phyloP scores from a whole-genome alignment of 1,284 basidiomycete genomes.

The Wallemia hederae region DNA sequence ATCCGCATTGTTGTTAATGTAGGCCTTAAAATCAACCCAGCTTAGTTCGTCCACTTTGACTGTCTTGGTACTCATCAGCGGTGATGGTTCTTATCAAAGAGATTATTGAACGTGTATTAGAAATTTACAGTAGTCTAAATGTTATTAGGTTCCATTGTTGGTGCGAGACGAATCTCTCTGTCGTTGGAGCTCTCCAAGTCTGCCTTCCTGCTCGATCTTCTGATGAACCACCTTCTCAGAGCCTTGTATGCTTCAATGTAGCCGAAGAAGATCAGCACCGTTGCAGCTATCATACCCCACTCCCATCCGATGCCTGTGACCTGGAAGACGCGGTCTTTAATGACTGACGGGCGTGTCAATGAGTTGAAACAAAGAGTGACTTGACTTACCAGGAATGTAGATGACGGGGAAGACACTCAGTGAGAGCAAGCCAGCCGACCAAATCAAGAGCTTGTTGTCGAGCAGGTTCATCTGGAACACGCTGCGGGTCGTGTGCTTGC shows the following conservation, averaged over 20 bases:
- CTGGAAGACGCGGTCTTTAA: conserved; percentile 1
- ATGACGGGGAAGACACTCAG: conserved; percentile 23
- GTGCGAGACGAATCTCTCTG: background rate
- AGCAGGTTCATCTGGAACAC: conserved; percentile 23
- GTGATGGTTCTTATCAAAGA: background rate
- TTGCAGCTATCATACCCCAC: background rate
- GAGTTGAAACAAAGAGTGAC: background rate
- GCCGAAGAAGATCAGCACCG: background rate
- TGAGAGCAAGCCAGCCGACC: conserved; percentile 23
- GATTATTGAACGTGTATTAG: background rate
- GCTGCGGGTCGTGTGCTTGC: conserved; percentile 16
- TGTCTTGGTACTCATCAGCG: background rate
- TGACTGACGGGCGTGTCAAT: background rate
- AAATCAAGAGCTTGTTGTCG: conserved; percentile 26
- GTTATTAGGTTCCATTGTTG: background rate
- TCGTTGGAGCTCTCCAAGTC: background rate
- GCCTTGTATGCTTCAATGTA: background rate
- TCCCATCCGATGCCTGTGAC: background rate
- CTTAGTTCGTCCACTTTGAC: background rate
- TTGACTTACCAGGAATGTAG: conserved; percentile 18
- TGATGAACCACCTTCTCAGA: background rate
- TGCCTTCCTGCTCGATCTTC: background rate
- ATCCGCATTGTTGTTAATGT: background rate
- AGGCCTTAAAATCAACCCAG: background rate
- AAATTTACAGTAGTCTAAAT: background rate